Evolutionary conservation across 169 alveolate species (phyloP).

Genomic region (Plasmodium inui): DNA sequence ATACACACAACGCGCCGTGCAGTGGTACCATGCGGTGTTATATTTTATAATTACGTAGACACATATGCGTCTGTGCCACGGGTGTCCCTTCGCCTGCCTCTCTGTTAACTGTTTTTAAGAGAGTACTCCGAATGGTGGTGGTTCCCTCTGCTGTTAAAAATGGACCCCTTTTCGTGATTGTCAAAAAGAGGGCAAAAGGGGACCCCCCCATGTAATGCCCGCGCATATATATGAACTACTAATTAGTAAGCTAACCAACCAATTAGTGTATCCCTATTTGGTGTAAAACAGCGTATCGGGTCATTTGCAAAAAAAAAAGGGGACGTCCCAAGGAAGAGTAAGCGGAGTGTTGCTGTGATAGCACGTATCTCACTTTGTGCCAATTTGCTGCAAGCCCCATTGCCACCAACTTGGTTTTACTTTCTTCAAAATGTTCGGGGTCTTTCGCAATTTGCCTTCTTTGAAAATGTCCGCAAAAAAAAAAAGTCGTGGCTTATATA

Average conservation of each 20-base stretch:
- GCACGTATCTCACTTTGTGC: not conserved
- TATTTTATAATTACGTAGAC: not conserved
- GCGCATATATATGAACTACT: not conserved
- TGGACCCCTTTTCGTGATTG: not conserved
- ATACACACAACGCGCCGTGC: too few relatives aligned
- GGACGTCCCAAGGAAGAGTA: not conserved
- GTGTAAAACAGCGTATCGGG: not conserved
- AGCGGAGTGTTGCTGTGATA: not conserved
- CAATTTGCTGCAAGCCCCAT: not conserved
- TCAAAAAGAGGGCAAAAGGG: not conserved
- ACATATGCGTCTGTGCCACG: not conserved
- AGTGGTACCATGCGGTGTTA: not conserved
- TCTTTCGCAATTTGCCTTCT: not conserved
- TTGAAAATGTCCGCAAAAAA: not conserved
- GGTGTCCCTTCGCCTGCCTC: not conserved
- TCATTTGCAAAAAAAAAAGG: not conserved
- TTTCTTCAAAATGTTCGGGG: not conserved
- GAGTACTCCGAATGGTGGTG: not conserved
- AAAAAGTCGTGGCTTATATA: not conserved
- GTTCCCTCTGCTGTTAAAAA: not conserved
- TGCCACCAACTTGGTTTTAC: not conserved
- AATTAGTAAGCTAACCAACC: not conserved
- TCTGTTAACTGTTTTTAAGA: not conserved
- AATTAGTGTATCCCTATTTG: not conserved
- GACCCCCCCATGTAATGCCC: not conserved